Percentiles rank a stretch among this genome's conserved stretches.
Evolutionary conservation across 2,329 filamentous ascomycete genomes (phyloP).

Genomic region (Neopestalotiopsis sp.): DNA sequence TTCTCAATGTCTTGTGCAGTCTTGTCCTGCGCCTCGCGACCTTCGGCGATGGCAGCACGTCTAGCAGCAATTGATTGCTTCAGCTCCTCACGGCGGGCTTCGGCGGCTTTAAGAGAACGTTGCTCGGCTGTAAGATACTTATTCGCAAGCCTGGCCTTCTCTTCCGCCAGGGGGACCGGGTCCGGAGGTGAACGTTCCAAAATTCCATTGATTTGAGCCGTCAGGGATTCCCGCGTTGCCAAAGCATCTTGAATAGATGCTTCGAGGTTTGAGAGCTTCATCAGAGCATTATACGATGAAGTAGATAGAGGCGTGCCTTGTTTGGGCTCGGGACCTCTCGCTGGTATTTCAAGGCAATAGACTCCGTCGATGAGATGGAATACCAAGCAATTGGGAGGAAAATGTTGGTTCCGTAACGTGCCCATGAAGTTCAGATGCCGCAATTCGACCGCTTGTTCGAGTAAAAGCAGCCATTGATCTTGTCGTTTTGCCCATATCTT

Average conservation of each 20-base stretch:
- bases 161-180: slow-evolving; percentile 52
- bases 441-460: slow-evolving; percentile 76
- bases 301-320: slow-evolving; percentile 60
- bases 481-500: slow-evolving; percentile 75
- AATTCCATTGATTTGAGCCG: slow-evolving; percentile 75
- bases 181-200: slow-evolving; percentile 48
- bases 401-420: slow-evolving; percentile 69
- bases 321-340: slow-evolving; percentile 54
- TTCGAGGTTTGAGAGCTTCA: slow-evolving; percentile 87
- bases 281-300: slow-evolving; percentile 85
- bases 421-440: slow-evolving; percentile 80
- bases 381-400: slow-evolving; percentile 82
- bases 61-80: slow-evolving; percentile 68
- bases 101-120: slow-evolving; percentile 66
- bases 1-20: slow-evolving; percentile 66
- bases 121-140: slow-evolving; percentile 67
- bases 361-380: slow-evolving; percentile 87
- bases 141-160: slow-evolving; percentile 51
- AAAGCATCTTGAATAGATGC: slow-evolving; percentile 91
- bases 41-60: slow-evolving; percentile 69
- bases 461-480: slow-evolving; percentile 63
- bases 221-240: slow-evolving; percentile 74
- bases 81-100: slow-evolving; percentile 70
- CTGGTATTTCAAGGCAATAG: slow-evolving; percentile 77
- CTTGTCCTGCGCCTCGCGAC: slow-evolving; percentile 62